phyloP scores from a whole-genome alignment of 192 early-diverging fungal species.

The Mycoemilia scoparia region DNA sequence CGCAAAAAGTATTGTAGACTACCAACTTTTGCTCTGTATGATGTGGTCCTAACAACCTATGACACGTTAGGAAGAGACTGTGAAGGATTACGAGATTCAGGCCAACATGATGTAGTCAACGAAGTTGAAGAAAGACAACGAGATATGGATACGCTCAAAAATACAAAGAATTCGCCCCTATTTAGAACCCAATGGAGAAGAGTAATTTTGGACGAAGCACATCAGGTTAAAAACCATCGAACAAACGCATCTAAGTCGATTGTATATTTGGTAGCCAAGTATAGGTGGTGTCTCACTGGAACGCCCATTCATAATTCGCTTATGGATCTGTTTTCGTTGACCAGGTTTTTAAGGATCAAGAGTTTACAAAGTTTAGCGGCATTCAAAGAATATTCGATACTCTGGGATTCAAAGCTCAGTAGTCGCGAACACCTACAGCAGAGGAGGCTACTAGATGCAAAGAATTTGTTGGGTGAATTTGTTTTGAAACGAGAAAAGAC shows the following conservation, averaged over 20 bases:
- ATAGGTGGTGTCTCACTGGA: conserved; percentile 51
- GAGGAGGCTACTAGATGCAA: conserved; percentile 32
- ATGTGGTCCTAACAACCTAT: conserved; percentile 35
- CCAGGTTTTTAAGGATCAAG: conserved; percentile 46
- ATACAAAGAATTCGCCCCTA: conserved; percentile 9
- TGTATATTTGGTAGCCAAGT: conserved; percentile 17
- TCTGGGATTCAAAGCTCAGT: conserved; percentile 30
- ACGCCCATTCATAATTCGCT: conserved; percentile 49
- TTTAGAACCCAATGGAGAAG: conserved; percentile 26
- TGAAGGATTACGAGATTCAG: neutral
- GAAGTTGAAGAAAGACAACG: conserved; percentile 1
- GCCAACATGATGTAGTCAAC: neutral
- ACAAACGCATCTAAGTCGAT: conserved; percentile 29
- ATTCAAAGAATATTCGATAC: conserved; percentile 29
- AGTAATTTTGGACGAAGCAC: conserved; percentile 43
- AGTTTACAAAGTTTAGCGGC: conserved; percentile 29
- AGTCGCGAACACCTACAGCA: conserved; percentile 7
- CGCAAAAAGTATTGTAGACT: conserved; percentile 10
- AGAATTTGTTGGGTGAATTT: conserved; percentile 34
- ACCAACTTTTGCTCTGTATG: conserved; percentile 21
- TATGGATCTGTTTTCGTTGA: conserved; percentile 48
- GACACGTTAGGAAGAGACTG: conserved; percentile 12
- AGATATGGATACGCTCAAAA: conserved; percentile 1
- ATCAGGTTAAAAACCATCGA: conserved; percentile 39
- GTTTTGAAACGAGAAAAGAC: conserved; percentile 57